Base-by-base conservation (phyloP, 2,329 filamentous ascomycete species). In the Aspergillus neotritici region DNA sequence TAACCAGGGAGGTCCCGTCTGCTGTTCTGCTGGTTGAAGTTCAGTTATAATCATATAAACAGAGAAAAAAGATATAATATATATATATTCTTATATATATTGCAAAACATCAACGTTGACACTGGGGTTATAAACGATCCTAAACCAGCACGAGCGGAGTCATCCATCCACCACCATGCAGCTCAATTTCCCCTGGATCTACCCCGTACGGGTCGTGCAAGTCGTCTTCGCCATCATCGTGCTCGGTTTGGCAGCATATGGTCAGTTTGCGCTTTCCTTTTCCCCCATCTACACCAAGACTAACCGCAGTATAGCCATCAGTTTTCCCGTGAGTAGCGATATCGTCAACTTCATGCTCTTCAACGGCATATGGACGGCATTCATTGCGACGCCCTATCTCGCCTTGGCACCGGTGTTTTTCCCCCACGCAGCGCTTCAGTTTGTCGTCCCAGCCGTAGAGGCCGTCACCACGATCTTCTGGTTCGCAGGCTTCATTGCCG, bases 401-500 rank as follows among this genome's bases (percentile, higher is more conserved):
- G 74, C 81, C 55, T 49, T 90, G 38, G 73, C 82, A 3, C 86
- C 86, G 1, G 69, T 78, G 34, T 82, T 81, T 66, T 71, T 81
- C 55, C 73, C 77, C 3, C 70, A 71, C 16, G 56, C 80, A 9
- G 82, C 82, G 55, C 80, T 87, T 64, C 77, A 75, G 40, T 78
- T 80, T 39, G 79, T 75, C 34, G 78, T 88, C 12, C 71, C 90
- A 13, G 81, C 58, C 1, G 73, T 87, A 28, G 86, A 94, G 58
- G 73, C 72, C 36, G 53, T 93, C 16, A 93, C 87, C 8, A 83
- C 84, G 69, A 74, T 94, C 44, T 94, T 94, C 72, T 95, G 89
- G 89, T 93, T 96, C 60, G 83, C 84, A 1, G 88, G 87, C 5
- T 85, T 88, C 56, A 82, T 94, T 52, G 87, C 87, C 0, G 67